phyloP scores from a whole-genome alignment of 2,329 filamentous ascomycete genomes.

The Neoascochyta sp. region DNA sequence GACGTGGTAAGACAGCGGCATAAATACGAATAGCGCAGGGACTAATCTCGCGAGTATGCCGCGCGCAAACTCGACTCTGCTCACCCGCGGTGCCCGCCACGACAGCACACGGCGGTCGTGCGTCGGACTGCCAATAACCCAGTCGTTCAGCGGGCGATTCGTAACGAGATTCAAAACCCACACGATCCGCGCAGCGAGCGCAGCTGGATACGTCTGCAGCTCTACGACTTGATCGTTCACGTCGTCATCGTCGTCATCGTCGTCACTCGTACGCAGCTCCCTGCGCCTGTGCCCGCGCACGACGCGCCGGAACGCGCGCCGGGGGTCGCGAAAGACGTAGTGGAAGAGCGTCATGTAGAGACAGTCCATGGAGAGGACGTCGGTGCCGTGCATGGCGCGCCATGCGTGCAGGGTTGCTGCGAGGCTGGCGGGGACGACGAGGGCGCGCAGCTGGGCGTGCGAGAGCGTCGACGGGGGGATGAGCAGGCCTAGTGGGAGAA shows the following conservation, averaged over 20 bases:
- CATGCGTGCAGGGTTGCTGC: conserved; percentile 6
- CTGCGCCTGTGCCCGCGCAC: conserved; percentile 2
- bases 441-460: conserved; percentile 4
- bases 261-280: no score
- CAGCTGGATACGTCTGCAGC: conserved; percentile 4
- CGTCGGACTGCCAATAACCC: conserved; percentile 3
- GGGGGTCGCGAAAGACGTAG: conserved; percentile 9
- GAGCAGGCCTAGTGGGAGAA: conserved; percentile 7
- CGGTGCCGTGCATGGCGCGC: conserved; percentile 3
- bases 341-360: conserved; percentile 8
- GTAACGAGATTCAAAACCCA: conserved; percentile 7
- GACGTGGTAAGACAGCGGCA: conserved; percentile 8
- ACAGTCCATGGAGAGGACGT: conserved; percentile 7
- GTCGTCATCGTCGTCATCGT: background rate
- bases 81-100: conserved; percentile 1
- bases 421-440: conserved; percentile 5
- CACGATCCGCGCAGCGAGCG: conserved; percentile 1
- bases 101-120: conserved; percentile 4
- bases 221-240: background rate
- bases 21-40: conserved; percentile 4
- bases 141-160: conserved; percentile 8
- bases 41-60: conserved; percentile 1
- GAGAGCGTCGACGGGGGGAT: conserved; percentile 5
- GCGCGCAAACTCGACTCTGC: background rate
- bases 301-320: conserved; percentile 5